Percentiles rank a stretch among this genome's conserved stretches.
phyloP scores from a whole-genome alignment of 768 basidiomycete species.

The Boletus speciosus region DNA sequence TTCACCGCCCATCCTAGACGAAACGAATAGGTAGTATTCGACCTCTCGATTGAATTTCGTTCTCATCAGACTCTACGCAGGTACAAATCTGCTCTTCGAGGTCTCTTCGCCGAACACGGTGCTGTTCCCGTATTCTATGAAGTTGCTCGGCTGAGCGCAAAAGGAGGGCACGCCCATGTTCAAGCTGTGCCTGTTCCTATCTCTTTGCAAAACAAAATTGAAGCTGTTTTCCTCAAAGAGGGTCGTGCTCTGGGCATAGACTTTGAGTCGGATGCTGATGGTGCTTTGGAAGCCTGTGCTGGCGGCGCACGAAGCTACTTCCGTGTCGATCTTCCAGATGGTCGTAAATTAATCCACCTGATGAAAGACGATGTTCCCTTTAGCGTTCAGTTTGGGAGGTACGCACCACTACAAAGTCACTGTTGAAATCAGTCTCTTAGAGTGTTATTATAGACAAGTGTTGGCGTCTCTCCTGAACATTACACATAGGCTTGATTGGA shows the following conservation, averaged over 20 bases:
- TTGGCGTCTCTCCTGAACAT: constrained; percentile 72
- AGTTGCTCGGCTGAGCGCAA: constrained; percentile 75
- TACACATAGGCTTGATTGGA: constrained; percentile 88
- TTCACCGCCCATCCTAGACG: constrained; percentile 67
- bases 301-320: constrained; percentile 74
- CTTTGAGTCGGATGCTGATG: constrained; percentile 70
- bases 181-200: constrained; percentile 79
- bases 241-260: constrained; percentile 64
- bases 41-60: neutral
- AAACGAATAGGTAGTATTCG: constrained; percentile 66
- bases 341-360: constrained; percentile 80
- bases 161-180: constrained; percentile 93
- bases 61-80: constrained; percentile 34
- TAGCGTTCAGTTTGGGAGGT: constrained; percentile 94
- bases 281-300: constrained; percentile 49
- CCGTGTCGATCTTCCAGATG: constrained; percentile 85
- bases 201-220: constrained; percentile 59
- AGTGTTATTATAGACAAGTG: constrained; percentile 58
- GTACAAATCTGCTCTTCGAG: constrained; percentile 73
- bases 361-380: constrained; percentile 78
- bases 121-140: constrained; percentile 80
- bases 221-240: constrained; percentile 67
- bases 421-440: neutral
- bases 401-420: constrained; percentile 5
- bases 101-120: constrained; percentile 67